These are phyloP conservation scores for Cercospora citrullina DNA, from an alignment of 2,329 filamentous ascomycete species.

Conservation along the genomic window DNA sequence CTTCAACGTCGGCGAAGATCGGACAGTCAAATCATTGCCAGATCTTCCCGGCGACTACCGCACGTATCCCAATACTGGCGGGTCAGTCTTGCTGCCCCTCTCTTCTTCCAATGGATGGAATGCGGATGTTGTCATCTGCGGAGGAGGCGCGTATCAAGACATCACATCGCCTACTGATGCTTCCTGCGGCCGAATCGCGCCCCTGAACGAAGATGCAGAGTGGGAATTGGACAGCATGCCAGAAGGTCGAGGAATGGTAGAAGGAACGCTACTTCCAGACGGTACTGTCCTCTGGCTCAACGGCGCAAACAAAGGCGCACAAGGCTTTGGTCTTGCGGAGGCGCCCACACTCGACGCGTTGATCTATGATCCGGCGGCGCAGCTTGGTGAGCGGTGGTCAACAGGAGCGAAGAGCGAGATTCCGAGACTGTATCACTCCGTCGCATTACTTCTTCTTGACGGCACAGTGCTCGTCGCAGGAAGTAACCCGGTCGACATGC, in stretches of 20 bases:
- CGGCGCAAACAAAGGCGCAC: conserved; percentile 58
- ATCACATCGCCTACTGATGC: conserved; percentile 60
- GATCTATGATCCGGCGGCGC: conserved; percentile 56
- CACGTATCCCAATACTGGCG: conserved; percentile 68
- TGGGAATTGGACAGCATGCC: conserved; percentile 66
- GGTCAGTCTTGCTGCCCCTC: conserved; percentile 63
- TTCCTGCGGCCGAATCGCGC: conserved; percentile 64
- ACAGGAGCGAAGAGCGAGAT: conserved; percentile 47
- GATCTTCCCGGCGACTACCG: conserved; percentile 64
- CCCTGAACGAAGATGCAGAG: conserved; percentile 55
- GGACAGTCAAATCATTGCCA: conserved; percentile 57
- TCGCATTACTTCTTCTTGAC: conserved; percentile 60
- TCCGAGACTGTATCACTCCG: conserved; percentile 59
- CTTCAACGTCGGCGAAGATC: conserved; percentile 58
- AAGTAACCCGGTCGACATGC: conserved; percentile 62
- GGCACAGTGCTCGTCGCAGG: conserved; percentile 61
- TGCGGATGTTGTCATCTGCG: conserved; percentile 63
- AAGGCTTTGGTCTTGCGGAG: conserved; percentile 59
- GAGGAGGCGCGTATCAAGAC: conserved; percentile 63
- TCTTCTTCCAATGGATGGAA: conserved; percentile 58
- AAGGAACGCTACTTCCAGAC: conserved; percentile 60
- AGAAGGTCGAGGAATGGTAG: conserved; percentile 61
- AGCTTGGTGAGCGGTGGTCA: conserved; percentile 53
- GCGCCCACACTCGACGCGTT: conserved; percentile 57
- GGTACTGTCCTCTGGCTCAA: conserved; percentile 62